Percentiles rank a stretch among this genome's conserved stretches.
Conservation (phyloP, 768 basidiomycete species). For the Stropharia rugosoannulata region DNA sequence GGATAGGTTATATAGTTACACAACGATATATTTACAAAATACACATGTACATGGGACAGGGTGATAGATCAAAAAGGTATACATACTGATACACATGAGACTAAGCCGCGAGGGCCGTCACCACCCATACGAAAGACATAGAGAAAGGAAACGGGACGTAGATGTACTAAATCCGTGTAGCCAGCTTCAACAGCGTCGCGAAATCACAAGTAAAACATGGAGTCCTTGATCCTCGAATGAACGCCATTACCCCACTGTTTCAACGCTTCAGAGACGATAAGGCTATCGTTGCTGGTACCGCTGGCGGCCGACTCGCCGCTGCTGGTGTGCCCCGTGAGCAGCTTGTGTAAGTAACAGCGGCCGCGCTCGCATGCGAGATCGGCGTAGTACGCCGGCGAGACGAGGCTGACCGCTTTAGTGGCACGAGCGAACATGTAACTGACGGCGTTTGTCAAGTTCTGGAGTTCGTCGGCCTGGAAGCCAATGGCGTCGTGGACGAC, state of each 20-base stretch:
- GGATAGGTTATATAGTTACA: too few relatives aligned
- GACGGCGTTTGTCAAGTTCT: slow-evolving; percentile 66
- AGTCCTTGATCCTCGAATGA: slow-evolving; percentile 51
- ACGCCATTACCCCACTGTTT: slow-evolving; percentile 59
- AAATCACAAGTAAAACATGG: slow-evolving; percentile 73
- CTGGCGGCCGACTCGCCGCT: slow-evolving; percentile 33
- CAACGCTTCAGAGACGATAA: slow-evolving; percentile 52
- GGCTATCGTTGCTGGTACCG: slow-evolving; percentile 41
- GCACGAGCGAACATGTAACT: slow-evolving; percentile 85
- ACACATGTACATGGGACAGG: neutral
- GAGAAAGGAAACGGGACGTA: neutral
- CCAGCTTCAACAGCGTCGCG: neutral
- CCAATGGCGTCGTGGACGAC: slow-evolving; percentile 79
- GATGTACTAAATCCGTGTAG: neutral
- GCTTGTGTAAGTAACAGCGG: slow-evolving; percentile 72
- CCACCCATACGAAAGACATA: neutral
- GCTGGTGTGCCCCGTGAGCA: slow-evolving; percentile 51
- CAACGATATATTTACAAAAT: too few relatives aligned
- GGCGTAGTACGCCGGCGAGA: slow-evolving; percentile 81
- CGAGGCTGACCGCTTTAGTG: slow-evolving; percentile 82
- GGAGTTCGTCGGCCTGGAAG: slow-evolving; percentile 68
- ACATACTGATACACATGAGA: neutral
- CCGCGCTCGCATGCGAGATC: slow-evolving; percentile 68
- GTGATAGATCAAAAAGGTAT: neutral
- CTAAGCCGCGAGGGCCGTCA: too few relatives aligned